These are phyloP conservation scores for Annulohypoxylon truncatum DNA, from an alignment of 2,329 filamentous ascomycete genomes.

Conservation along the genomic window DNA sequence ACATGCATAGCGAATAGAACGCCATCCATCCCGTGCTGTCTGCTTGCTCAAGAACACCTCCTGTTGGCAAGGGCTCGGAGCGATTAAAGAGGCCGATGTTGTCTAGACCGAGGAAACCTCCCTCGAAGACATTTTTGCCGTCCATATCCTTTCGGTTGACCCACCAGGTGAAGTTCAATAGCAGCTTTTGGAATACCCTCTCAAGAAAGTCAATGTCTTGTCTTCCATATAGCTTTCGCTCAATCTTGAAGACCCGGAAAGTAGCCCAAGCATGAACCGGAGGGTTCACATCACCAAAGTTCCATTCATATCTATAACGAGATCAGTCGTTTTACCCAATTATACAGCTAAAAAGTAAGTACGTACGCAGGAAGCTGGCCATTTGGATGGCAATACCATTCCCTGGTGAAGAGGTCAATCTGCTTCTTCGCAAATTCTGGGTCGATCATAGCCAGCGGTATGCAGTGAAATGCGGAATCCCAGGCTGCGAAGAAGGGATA, in stretches of 20 bases:
- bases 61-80: constrained; percentile 92
- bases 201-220: constrained; percentile 97
- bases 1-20: constrained; percentile 95
- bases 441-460: constrained; percentile 95
- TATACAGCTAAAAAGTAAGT: neutral
- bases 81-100: constrained; percentile 98
- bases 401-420: constrained; percentile 91
- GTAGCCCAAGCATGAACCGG: constrained; percentile 97
- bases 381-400: constrained; percentile 99
- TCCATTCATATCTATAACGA: constrained; percentile 80
- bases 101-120: constrained; percentile 93
- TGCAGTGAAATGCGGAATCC: constrained; percentile 98
- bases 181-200: constrained; percentile 93
- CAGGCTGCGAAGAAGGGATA: constrained; percentile 98
- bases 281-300: constrained; percentile 96
- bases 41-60: constrained; percentile 92
- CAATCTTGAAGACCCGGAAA: constrained; percentile 97
- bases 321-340: constrained; percentile 34
- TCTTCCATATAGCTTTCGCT: constrained; percentile 94
- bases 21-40: constrained; percentile 99
- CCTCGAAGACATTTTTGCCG: constrained; percentile 97
- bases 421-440: constrained; percentile 99
- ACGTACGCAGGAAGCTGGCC: constrained; percentile 88
- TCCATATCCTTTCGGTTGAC: constrained; percentile 95
- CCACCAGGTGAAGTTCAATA: constrained; percentile 99